Evolutionary conservation across 345 rosid species (phyloP).

Genomic region (Capsella bursapastoris): DNA sequence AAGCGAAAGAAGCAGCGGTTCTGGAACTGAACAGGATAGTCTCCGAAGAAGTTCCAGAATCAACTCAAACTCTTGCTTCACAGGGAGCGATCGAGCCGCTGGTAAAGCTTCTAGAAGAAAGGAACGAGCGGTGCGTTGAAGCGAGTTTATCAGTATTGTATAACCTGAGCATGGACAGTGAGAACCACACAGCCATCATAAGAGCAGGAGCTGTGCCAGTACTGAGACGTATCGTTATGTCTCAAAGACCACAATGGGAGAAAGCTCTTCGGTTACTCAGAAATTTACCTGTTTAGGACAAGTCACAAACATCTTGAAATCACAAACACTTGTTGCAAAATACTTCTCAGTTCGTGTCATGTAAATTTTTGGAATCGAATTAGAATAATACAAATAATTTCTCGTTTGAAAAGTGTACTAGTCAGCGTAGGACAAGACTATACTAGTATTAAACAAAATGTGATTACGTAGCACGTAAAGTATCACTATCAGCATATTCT

Average conservation of each 20-base stretch:
- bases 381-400: not conserved
- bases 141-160: conserved; percentile 75
- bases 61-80: conserved; percentile 61
- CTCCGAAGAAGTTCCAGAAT: conserved; percentile 67
- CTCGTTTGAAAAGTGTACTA: too few species aligned
- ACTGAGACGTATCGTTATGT: conserved; percentile 69
- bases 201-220: conserved; percentile 83
- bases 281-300: conserved; percentile 58
- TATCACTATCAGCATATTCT: conserved; percentile 17
- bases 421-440: not conserved
- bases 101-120: conserved; percentile 68
- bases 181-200: conserved; percentile 70
- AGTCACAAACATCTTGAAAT: conserved; percentile 15
- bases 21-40: conserved; percentile 79
- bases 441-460: not conserved
- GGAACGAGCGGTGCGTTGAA: conserved; percentile 60
- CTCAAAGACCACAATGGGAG: conserved; percentile 74
- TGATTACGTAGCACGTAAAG: conserved; percentile 20
- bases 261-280: conserved; percentile 73
- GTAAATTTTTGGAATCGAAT: conserved; percentile 7
- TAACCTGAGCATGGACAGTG: conserved; percentile 81
- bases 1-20: conserved; percentile 73
- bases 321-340: not conserved
- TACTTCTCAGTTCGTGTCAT: not conserved
- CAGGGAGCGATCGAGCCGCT: conserved; percentile 70